These are phyloP conservation scores for Blastobotrys ciferrii DNA, from an alignment of 1,139 yeast genomes.

Conservation along the genomic window DNA sequence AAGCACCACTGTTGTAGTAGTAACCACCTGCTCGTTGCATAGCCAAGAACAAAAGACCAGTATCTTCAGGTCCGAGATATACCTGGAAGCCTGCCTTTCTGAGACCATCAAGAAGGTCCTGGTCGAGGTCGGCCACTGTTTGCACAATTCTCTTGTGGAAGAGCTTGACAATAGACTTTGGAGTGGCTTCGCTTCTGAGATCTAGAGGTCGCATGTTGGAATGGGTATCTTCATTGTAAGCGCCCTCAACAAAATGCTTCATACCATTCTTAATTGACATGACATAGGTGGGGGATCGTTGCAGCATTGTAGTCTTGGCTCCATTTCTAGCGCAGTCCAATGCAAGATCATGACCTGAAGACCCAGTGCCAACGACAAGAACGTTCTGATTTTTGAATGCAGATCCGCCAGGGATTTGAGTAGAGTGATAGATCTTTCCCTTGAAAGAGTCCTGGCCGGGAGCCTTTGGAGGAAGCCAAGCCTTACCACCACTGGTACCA, in stretches of 20 bases:
- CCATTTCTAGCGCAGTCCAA: slow-evolving; percentile 48
- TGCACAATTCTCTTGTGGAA: slow-evolving; percentile 36
- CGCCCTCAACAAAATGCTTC: slow-evolving; percentile 33
- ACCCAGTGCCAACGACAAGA: slow-evolving; percentile 46
- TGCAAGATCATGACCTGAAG: slow-evolving; percentile 47
- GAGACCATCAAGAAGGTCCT: slow-evolving; percentile 36
- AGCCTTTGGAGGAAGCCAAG: slow-evolving; percentile 41
- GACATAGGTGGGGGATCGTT: slow-evolving; percentile 46
- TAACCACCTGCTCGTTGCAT: slow-evolving; percentile 47
- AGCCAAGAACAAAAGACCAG: slow-evolving; percentile 45
- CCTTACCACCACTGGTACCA: slow-evolving; percentile 44
- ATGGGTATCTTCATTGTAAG: slow-evolving; percentile 38
- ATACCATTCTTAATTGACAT: slow-evolving; percentile 41
- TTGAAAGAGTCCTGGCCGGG: slow-evolving; percentile 40
- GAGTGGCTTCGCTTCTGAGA: slow-evolving; percentile 36
- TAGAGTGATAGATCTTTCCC: slow-evolving; percentile 43
- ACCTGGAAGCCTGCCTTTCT: slow-evolving; percentile 40
- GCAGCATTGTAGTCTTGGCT: slow-evolving; percentile 42
- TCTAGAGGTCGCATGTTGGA: slow-evolving; percentile 43
- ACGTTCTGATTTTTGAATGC: slow-evolving; percentile 43
- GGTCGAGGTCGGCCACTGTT: slow-evolving; percentile 36
- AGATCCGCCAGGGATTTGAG: slow-evolving; percentile 26
- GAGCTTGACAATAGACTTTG: slow-evolving; percentile 35
- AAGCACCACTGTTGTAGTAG: slow-evolving; percentile 47
- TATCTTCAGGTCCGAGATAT: slow-evolving; percentile 45